Conservation (phyloP, 306 rosid genomes). For the Malus sieversii region DNA sequence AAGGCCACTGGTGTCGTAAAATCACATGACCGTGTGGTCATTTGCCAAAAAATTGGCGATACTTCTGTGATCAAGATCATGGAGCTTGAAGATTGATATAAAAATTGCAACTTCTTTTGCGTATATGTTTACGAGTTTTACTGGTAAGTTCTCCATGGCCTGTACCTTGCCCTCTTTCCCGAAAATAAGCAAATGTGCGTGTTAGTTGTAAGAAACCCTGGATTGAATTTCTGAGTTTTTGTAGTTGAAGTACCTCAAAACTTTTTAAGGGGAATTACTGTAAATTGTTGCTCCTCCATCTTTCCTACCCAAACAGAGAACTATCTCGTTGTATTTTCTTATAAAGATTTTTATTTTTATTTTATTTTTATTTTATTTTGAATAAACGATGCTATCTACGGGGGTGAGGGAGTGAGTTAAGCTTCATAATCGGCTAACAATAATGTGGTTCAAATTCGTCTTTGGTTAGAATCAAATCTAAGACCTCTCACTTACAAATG, state of each 20-base stretch:
- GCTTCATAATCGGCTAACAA: too few species aligned
- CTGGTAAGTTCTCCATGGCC: background rate
- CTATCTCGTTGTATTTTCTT: too few species aligned
- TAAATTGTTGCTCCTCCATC: background rate
- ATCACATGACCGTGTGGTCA: constrained; percentile 76
- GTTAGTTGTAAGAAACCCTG: background rate
- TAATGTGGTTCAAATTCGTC: too few species aligned
- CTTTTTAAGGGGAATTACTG: background rate
- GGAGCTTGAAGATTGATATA: constrained; percentile 73
- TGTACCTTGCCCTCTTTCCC: background rate
- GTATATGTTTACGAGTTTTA: background rate
- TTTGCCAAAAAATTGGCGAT: constrained; percentile 93
- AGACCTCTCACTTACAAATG: too few species aligned
- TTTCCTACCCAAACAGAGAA: background rate
- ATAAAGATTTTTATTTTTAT: too few species aligned
- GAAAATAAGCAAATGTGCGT: background rate
- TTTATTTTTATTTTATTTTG: too few species aligned
- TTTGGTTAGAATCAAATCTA: too few species aligned
- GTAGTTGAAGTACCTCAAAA: background rate
- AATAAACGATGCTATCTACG: too few species aligned
- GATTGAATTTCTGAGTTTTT: background rate
- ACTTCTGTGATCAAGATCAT: constrained; percentile 77
- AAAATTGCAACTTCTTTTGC: background rate
- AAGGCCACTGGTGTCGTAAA: constrained; percentile 63
- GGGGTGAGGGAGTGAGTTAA: too few species aligned